Percentiles rank a stretch among this genome's conserved stretches.
phyloP scores from a whole-genome alignment of 768 basidiomycete species.

The Cubamyces sp. region DNA sequence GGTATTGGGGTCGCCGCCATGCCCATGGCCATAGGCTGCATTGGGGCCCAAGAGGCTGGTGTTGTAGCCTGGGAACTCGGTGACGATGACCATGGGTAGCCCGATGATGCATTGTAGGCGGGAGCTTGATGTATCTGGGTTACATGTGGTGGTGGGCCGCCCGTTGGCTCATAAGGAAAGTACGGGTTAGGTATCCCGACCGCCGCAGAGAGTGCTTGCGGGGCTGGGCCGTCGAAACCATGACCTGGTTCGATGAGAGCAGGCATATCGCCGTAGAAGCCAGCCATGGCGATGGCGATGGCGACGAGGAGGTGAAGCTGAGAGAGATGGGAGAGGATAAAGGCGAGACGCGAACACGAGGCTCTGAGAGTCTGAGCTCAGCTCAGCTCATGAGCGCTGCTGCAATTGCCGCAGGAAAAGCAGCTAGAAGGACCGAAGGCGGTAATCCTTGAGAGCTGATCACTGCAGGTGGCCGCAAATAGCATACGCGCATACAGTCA shows the following conservation, averaged over 20 bases:
- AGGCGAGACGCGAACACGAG: slow-evolving; percentile 20
- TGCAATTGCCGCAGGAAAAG: background rate
- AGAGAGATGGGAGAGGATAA: slow-evolving; percentile 16
- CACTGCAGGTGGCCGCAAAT: background rate
- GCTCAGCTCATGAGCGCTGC: slow-evolving; percentile 11
- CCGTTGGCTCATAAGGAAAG: slow-evolving; percentile 11
- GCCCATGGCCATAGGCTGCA: background rate
- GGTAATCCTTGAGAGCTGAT: background rate
- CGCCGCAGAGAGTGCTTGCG: background rate
- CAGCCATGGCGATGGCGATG: slow-evolving; percentile 16
- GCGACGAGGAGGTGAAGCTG: background rate
- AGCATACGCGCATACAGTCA: background rate
- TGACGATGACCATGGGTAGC: slow-evolving; percentile 1
- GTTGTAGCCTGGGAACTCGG: slow-evolving; percentile 6
- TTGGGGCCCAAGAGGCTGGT: background rate
- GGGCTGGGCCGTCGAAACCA: slow-evolving; percentile 3
- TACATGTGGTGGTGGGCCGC: background rate
- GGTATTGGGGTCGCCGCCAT: slow-evolving; percentile 11
- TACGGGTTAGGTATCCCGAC: slow-evolving; percentile 11
- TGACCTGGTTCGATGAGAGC: slow-evolving; percentile 19
- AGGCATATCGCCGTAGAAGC: slow-evolving; percentile 25
- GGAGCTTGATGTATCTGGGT: slow-evolving; percentile 4
- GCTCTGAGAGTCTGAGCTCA: background rate
- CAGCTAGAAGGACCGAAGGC: background rate
- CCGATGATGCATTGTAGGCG: slow-evolving; percentile 4